Conservation (phyloP, 1,284 basidiomycete genomes). For the Malassezia vespertilionis region DNA sequence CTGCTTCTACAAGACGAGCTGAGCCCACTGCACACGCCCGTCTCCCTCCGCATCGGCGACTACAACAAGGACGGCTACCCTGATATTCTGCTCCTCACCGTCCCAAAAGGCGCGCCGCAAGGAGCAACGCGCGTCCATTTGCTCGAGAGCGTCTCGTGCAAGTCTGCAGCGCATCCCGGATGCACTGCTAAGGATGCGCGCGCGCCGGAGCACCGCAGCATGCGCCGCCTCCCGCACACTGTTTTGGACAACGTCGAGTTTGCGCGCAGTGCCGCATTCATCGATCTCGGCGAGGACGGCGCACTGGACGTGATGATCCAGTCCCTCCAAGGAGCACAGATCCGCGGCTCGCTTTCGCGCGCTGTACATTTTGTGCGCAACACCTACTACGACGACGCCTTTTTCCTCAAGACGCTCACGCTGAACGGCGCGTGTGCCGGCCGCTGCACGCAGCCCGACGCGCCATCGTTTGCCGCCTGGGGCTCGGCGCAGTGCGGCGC, state of each 20-base stretch:
- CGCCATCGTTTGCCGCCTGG: conserved; percentile 57
- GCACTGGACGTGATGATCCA: conserved; percentile 86
- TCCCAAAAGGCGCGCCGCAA: conserved; percentile 47
- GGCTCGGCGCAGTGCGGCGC: conserved; percentile 89
- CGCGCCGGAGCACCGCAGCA: conserved; percentile 10
- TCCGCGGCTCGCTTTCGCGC: conserved; percentile 23
- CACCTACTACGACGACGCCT: conserved; percentile 96
- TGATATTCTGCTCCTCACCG: conserved; percentile 63
- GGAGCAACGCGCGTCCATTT: conserved; percentile 57
- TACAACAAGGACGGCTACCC: conserved; percentile 90
- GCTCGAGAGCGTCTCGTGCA: conserved; percentile 65
- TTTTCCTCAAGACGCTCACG: conserved; percentile 76
- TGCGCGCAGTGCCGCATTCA: conserved; percentile 65
- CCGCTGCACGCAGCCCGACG: conserved; percentile 53
- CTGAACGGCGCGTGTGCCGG: conserved; percentile 83
- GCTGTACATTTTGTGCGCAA: conserved; percentile 76
- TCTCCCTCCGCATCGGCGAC: conserved; percentile 75
- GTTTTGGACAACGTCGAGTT: conserved; percentile 62
- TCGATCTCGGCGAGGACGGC: conserved; percentile 94
- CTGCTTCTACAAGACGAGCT: conserved; percentile 61
- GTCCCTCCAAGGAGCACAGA: conserved; percentile 47
- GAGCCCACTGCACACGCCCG: conserved; percentile 56
- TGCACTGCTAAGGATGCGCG: conserved; percentile 14
- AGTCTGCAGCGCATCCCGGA: conserved; percentile 24
- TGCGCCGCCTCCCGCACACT: conserved; percentile 2